Evolutionary conservation across 23 red algal species (phyloP), one percentile per base, ranked within the genome.

Genomic region (Porphyridium purpureum): DNA sequence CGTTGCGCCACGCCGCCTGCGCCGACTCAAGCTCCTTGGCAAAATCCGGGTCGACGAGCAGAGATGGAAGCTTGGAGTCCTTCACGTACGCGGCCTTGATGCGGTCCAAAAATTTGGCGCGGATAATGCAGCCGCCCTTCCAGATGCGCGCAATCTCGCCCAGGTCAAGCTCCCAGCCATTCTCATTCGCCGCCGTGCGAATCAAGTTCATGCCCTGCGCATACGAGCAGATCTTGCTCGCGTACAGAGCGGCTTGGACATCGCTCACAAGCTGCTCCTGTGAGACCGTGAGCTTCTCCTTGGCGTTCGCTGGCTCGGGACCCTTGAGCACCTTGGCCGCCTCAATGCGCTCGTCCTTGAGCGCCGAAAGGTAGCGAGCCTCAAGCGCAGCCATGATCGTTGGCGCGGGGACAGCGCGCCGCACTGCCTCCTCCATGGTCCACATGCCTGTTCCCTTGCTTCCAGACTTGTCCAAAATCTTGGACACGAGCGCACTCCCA

Each of bases 71-170:
- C 31, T 49, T 62, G 15, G 70, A 47, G 31, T 95, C 65, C 22
- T 63, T 59, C 14, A 69, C 67, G 65, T 84, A 95, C 1, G 88
- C 88, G 46, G 56, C 88, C 66, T 95, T 79, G 49, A 95, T 95
- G 19, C 88, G 71, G 32, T 84, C 88, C 49, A 95, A 49, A 57
- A 95, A 84, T 33, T 67, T 56, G 14, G 88, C 88, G 27, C 88
- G 72, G 69, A 95, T 95, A 35, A 95, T 95, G 72, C 88, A 95
- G 40, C 88, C 88, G 59, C 88, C 88, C 75, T 95, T 84, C 88
- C 88, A 95, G 63, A 95, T 95, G 29, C 78, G 49, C 21, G 88
- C 70, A 52, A 95, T 83, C 29, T 77, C 78, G 20, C 77, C 76
- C 29, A 84, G 74, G 51, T 84, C 56, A 9, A 95, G 74, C 15